Base-by-base conservation (phyloP, 768 basidiomycete species). In the Boletus pseudo-olivaceus region DNA sequence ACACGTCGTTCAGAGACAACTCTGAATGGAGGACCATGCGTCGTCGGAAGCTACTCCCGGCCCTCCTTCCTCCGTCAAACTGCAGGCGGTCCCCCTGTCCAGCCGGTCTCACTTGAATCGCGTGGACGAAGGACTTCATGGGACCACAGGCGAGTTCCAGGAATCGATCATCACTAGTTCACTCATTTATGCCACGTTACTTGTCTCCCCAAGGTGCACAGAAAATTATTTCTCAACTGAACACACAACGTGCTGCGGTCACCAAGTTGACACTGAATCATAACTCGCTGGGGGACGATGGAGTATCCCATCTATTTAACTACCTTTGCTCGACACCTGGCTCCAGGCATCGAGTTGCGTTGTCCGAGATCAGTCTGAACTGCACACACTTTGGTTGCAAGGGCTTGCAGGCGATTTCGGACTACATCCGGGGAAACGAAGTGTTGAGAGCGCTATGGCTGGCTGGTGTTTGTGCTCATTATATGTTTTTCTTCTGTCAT, bases 201-300 rank as follows among this genome's bases (percentile, higher is more conserved):
- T 45, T 34, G n/a, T 34, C n/a, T 54, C 35, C 29, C 45, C 27
- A 56, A 85, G 84, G 83, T 44, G 85, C 83, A 5, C 75, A 77
- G 53, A 71, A 73, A 42, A 67, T 87, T 23, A 78, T 87, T 20
- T 65, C 72, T 11, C 67, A 74, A 49, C 74, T 87, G 27, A 71
- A 68, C 2, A 60, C 72, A 15, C 78, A 77, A 23, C 73, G 73
- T 23, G 55, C 61, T 32, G 57, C 64, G 2, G 75, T 86, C 38
- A 76, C 76, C 30, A 80, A 77, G 58, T 72, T 87, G 32, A 70
- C 78, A 19, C 59, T 87, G 23, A 78, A 80, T 11, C 77, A 83
- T 53, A 88, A 85, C 59, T 59, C 73, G 6, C 76, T 88, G 3
- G 78, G 78, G 5, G 79, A 85, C 60, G 78, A 81, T 19, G 86